A percentile compares a stretch with the other conserved stretches of the same genome.
phyloP scores from a whole-genome alignment of 805 yeast species.

The Zygoascus bituminiphila region DNA sequence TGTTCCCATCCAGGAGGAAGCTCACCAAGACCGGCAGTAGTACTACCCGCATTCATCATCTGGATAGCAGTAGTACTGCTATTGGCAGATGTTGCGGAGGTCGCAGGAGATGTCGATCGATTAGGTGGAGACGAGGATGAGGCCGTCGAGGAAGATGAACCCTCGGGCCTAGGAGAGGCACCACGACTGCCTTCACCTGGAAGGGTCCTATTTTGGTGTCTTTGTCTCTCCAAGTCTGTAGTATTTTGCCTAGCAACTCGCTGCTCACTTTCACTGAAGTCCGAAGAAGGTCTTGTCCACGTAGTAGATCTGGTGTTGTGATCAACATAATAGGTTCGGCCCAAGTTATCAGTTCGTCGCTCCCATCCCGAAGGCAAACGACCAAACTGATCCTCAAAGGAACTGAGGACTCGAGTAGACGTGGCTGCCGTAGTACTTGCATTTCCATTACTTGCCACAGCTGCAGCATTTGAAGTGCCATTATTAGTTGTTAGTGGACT shows the following conservation, averaged over 20 bases:
- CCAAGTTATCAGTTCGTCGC: slow-evolving; percentile 93
- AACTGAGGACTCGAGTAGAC: slow-evolving; percentile 42
- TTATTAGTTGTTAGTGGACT: not conserved
- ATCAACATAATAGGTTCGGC: slow-evolving; percentile 96
- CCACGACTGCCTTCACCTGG: slow-evolving; percentile 47
- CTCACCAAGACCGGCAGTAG: slow-evolving; percentile 94
- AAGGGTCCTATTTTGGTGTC: slow-evolving; percentile 81
- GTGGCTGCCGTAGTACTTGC: slow-evolving; percentile 1
- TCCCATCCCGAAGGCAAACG: slow-evolving; percentile 99
- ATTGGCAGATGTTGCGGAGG: slow-evolving; percentile 42
- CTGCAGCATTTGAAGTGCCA: slow-evolving; percentile 5
- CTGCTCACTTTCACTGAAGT: slow-evolving; percentile 67
- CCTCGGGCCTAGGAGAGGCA: slow-evolving; percentile 20
- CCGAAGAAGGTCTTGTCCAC: slow-evolving; percentile 92
- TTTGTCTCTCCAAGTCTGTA: slow-evolving; percentile 83
- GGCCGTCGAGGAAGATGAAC: slow-evolving; percentile 5
- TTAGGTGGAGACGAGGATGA: slow-evolving; percentile 8
- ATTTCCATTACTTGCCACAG: slow-evolving; percentile 16
- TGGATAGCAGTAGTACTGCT: slow-evolving; percentile 34
- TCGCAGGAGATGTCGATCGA: slow-evolving; percentile 34
- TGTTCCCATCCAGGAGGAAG: slow-evolving; percentile 99
- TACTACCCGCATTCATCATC: slow-evolving; percentile 71
- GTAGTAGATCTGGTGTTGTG: slow-evolving; percentile 97
- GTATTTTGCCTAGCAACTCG: slow-evolving; percentile 42
- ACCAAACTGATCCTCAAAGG: slow-evolving; percentile 96